Base-by-base conservation (phyloP, 129 eudicot species). In the Lonicera japonica region DNA sequence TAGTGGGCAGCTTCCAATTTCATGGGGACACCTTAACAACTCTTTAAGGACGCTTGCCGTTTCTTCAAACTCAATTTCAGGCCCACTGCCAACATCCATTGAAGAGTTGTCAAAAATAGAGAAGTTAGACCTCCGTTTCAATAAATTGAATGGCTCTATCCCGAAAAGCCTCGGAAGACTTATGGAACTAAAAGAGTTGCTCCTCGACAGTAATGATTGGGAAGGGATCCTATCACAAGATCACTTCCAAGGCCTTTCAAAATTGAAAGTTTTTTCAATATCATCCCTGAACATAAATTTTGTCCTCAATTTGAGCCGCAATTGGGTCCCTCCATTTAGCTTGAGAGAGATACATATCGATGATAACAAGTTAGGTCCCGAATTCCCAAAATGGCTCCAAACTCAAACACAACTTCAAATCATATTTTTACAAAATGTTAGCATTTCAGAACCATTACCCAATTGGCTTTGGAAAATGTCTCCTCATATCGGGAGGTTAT, bases 151-250 rank as follows among this genome's bases (percentile, higher is more conserved):
- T 0, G 75, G 80, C 16, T 24, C 23, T 24, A 75, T 75, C 40
- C 80, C 76, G 2, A 43, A 43, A 8, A 43, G 50, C 50, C 50
- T 43, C 13, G 71, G 61, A 58, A 52, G 64, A 24, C 20, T 75
- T 5, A 68, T 71, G 50, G 62, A 53, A n/a, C 43, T 75, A 53
- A 64, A 55, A 15, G 43, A 47, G 25, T 58, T 75, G 67, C 10
- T 1, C 50, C 16, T 43, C n/a, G 14, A 3, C 50, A 43, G 16
- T 14, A 43, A 43, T 43, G 50, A 43, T 43, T 43, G 50, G 50
- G 50, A 43, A 43, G 50, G 50, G 14, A 11, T 43, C 14, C 1
- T 43, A 43, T 43, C 5, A 4, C 1, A 43, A 43, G 16, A 43
- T 43, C 1, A 43, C 16, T 43, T 43, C 50, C 16, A 43, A 14